Percentiles rank a stretch among this genome's conserved stretches.
These are phyloP conservation scores for Yamadazyma jaroonii DNA, from an alignment of 1,139 yeast genomes.

Conservation along the genomic window DNA sequence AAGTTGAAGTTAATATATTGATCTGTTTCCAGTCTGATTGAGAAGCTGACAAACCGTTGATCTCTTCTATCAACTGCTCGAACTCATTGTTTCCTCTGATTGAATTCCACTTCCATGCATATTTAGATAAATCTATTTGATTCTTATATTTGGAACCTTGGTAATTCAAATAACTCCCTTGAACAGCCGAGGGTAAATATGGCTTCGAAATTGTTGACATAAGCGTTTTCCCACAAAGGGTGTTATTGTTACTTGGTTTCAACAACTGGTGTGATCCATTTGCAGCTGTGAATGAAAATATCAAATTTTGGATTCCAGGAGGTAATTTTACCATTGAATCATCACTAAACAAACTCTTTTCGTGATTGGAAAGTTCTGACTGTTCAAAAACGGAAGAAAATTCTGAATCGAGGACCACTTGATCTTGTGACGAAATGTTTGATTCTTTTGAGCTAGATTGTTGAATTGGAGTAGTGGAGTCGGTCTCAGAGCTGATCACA, in stretches of 20 bases:
- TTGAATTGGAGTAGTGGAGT: too few relatives aligned
- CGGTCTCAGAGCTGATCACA: too few relatives aligned
- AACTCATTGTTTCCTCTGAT: constrained; percentile 42
- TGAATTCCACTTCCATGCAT: constrained; percentile 48
- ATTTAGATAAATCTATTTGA: constrained; percentile 36
- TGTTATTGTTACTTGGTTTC: constrained; percentile 10
- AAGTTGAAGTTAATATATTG: constrained; percentile 20
- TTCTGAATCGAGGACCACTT: background rate
- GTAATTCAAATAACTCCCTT: constrained; percentile 16
- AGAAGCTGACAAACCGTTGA: background rate
- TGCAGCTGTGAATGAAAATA: constrained; percentile 49
- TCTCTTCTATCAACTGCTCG: constrained; percentile 13
- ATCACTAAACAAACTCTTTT: constrained; percentile 37
- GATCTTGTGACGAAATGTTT: too few relatives aligned
- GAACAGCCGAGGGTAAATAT: constrained; percentile 35
- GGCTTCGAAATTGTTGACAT: constrained; percentile 28
- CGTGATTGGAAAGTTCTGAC: constrained; percentile 12
- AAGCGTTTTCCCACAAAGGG: constrained; percentile 1
- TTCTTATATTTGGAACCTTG: constrained; percentile 19
- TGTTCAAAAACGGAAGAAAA: constrained; percentile 1
- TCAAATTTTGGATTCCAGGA: constrained; percentile 70
- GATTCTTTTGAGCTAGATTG: too few relatives aligned
- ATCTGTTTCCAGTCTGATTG: constrained; percentile 2
- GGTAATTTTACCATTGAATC: constrained; percentile 51
- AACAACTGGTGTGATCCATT: constrained; percentile 21